Conservation (phyloP, 179 eudicot species). For the Beta corolliflora region DNA sequence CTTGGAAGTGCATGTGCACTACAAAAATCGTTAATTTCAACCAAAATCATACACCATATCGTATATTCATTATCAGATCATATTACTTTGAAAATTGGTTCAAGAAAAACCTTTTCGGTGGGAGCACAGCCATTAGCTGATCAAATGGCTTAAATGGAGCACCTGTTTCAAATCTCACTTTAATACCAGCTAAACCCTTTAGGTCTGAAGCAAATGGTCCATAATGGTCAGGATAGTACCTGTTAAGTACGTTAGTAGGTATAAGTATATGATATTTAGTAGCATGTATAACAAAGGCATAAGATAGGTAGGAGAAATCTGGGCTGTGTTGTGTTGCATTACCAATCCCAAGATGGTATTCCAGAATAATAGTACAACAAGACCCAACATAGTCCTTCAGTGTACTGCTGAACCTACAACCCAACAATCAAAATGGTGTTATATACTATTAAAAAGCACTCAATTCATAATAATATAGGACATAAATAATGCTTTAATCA, state of each 20-base stretch:
- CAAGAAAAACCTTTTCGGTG: conserved; percentile 51
- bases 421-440: background rate
- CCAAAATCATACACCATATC: background rate
- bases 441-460: background rate
- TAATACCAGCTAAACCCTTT: conserved; percentile 44
- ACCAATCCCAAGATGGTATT: conserved; percentile 73
- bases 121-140: conserved; percentile 74
- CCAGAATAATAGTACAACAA: conserved; percentile 59
- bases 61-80: background rate
- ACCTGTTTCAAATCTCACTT: conserved; percentile 45
- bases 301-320: background rate
- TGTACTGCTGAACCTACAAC: conserved; percentile 49
- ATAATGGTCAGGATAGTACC: conserved; percentile 58
- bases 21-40: background rate
- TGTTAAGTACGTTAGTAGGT: conserved; percentile 9
- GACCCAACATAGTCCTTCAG: conserved; percentile 76
- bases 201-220: conserved; percentile 68
- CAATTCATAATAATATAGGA: background rate
- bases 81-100: background rate
- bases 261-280: background rate
- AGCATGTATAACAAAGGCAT: background rate
- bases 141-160: conserved; percentile 60
- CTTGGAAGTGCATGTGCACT: conserved; percentile 64
- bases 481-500: background rate
- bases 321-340: background rate